These are phyloP conservation scores for Pelargonium nanum DNA, from an alignment of 345 rosid species.

Conservation along the genomic window DNA sequence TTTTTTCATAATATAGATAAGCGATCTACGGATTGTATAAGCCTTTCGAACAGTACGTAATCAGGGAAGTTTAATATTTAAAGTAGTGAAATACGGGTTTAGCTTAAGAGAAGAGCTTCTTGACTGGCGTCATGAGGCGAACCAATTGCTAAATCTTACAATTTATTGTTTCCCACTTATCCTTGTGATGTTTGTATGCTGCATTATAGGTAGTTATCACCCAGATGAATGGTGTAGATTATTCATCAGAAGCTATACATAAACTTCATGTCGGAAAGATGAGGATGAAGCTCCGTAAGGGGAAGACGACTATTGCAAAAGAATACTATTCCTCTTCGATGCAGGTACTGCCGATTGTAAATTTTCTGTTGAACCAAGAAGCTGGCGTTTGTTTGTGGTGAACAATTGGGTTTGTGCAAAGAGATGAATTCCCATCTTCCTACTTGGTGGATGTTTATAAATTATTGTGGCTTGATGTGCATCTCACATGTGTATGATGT, in stretches of 20 bases:
- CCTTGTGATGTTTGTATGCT: slow-evolving; percentile 2
- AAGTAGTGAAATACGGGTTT: too few relatives aligned
- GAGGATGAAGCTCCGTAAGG: slow-evolving; percentile 90
- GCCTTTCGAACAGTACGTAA: too few relatives aligned
- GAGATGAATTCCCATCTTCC: too few relatives aligned
- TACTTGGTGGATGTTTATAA: too few relatives aligned
- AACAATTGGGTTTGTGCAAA: too few relatives aligned
- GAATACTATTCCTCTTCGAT: slow-evolving; percentile 78
- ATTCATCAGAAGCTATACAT: slow-evolving; percentile 71
- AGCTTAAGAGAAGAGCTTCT: neutral
- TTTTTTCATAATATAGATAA: too few relatives aligned
- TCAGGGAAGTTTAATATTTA: too few relatives aligned
- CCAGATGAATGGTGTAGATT: slow-evolving; percentile 63
- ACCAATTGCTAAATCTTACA: neutral
- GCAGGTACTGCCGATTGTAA: slow-evolving; percentile 46
- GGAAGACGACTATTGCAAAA: slow-evolving; percentile 58
- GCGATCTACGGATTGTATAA: too few relatives aligned
- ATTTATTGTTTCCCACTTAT: neutral
- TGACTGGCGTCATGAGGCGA: neutral
- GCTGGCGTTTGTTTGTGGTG: too few relatives aligned
- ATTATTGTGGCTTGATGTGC: too few relatives aligned
- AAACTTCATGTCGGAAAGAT: slow-evolving; percentile 82
- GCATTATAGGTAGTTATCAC: slow-evolving; percentile 59
- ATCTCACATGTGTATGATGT: too few relatives aligned
- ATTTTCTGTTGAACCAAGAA: neutral